Conservation (phyloP, 2,329 filamentous ascomycete species). For the Pestalotiopsis sp. region DNA sequence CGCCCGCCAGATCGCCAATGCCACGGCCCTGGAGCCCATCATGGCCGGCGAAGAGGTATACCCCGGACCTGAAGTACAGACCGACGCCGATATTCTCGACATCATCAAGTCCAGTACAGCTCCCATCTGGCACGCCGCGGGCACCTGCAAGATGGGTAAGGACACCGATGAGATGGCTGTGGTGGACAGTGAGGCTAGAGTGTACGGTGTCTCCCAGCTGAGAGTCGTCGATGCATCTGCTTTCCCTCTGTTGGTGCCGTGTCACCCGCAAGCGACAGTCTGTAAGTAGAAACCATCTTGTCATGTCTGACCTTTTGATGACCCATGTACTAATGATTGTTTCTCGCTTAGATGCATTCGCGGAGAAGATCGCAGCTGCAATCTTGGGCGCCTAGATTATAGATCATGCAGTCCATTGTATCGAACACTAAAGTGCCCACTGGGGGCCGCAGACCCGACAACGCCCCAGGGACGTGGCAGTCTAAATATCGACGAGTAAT, state of each 20-base stretch:
- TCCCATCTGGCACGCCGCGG: conserved; percentile 51
- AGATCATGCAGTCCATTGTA: background rate
- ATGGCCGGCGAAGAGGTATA: conserved; percentile 32
- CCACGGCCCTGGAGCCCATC: conserved; percentile 60
- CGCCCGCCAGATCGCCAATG: conserved; percentile 62
- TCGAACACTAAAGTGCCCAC: background rate
- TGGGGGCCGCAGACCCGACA: background rate
- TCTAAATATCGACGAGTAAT: too few relatives aligned
- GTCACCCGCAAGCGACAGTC: conserved; percentile 26
- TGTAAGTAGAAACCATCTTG: conserved; percentile 1
- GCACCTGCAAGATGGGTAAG: conserved; percentile 55
- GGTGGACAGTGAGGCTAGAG: conserved; percentile 54
- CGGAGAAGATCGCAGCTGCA: background rate
- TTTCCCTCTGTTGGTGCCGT: conserved; percentile 27
- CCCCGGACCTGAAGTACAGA: conserved; percentile 38
- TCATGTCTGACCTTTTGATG: background rate
- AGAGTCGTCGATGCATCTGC: conserved; percentile 57
- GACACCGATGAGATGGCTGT: conserved; percentile 54
- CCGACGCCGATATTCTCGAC: conserved; percentile 44
- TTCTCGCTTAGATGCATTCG: background rate
- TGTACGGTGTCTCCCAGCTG: conserved; percentile 52
- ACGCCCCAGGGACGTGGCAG: background rate
- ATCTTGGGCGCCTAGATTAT: background rate
- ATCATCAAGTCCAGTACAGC: conserved; percentile 32
- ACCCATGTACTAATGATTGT: background rate